These are phyloP conservation scores for Aspergillus flavus DNA, from an alignment of 2,329 filamentous ascomycete species.

Conservation along the genomic window DNA sequence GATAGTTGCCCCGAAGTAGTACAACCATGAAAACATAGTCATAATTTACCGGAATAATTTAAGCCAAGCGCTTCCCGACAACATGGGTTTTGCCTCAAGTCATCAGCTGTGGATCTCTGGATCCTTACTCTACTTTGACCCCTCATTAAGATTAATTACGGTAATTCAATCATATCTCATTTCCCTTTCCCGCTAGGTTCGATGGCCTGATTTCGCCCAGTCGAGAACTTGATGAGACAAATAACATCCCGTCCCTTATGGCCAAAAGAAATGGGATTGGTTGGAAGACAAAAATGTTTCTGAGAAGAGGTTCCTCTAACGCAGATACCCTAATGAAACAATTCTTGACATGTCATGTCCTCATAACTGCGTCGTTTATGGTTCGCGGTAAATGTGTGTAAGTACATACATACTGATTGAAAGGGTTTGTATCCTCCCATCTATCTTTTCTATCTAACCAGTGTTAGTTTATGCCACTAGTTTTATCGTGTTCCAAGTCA, in stretches of 20 bases:
- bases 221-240: conserved; percentile 11
- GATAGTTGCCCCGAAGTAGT: background rate
- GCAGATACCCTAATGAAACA: background rate
- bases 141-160: conserved; percentile 7
- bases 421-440: background rate
- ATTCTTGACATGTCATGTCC: background rate
- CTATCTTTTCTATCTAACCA: background rate
- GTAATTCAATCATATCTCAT: background rate
- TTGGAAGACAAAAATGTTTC: background rate
- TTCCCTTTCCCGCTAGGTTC: background rate
- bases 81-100: conserved; percentile 14
- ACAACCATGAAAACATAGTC: background rate
- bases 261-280: background rate
- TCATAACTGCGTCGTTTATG: background rate
- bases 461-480: background rate
- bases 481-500: no score
- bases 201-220: conserved; percentile 15
- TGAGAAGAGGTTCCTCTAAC: background rate
- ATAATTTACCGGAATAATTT: conserved; percentile 3
- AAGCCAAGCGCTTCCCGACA: conserved; percentile 17
- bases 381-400: background rate
- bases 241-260: background rate
- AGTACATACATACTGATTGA: background rate
- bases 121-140: background rate
- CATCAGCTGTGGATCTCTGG: conserved; percentile 13